Evolutionary conservation across 208 protist species (phyloP).

Genomic region (Trypanosomatidae sp.): DNA sequence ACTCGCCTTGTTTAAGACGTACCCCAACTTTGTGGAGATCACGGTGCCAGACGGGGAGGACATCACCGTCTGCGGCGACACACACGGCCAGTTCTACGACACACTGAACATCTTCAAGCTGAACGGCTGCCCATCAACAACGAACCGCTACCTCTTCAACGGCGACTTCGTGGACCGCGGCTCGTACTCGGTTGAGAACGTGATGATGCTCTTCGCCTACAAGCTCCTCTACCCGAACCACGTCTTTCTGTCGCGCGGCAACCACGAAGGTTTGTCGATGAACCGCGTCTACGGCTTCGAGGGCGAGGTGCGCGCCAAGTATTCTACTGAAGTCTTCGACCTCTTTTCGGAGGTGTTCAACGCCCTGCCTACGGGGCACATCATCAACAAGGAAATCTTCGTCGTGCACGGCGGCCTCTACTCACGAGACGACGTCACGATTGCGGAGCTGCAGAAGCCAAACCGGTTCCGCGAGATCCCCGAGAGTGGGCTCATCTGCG

Average conservation of each 20-base stretch:
- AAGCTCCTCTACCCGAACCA: constrained; percentile 96
- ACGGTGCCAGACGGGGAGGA: constrained; percentile 76
- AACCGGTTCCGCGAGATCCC: constrained; percentile 96
- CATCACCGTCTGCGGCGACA: constrained; percentile 99
- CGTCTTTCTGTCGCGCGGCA: constrained; percentile 95
- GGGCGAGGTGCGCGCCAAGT: constrained; percentile 97
- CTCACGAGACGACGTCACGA: constrained; percentile 94
- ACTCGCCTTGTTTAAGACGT: constrained; percentile 73
- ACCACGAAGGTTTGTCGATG: constrained; percentile 96
- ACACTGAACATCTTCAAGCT: constrained; percentile 97
- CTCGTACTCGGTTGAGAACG: constrained; percentile 96
- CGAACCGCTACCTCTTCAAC: constrained; percentile 97
- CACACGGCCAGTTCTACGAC: constrained; percentile 99
- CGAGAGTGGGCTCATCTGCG: constrained; percentile 94
- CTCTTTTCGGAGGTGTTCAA: constrained; percentile 97
- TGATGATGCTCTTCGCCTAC: constrained; percentile 95
- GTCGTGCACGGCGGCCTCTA: constrained; percentile 98
- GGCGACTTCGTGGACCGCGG: constrained; percentile 97
- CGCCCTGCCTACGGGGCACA: constrained; percentile 92
- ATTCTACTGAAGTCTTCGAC: constrained; percentile 88
- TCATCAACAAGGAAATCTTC: constrained; percentile 95
- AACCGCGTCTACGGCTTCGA: constrained; percentile 99
- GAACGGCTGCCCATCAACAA: constrained; percentile 79
- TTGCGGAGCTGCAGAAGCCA: constrained; percentile 95
- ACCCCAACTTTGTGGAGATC: constrained; percentile 89